A percentile compares a stretch with the other conserved stretches of the same genome.
phyloP scores from a whole-genome alignment of 352 stramenopile species.

The Phytophthora litchii region DNA sequence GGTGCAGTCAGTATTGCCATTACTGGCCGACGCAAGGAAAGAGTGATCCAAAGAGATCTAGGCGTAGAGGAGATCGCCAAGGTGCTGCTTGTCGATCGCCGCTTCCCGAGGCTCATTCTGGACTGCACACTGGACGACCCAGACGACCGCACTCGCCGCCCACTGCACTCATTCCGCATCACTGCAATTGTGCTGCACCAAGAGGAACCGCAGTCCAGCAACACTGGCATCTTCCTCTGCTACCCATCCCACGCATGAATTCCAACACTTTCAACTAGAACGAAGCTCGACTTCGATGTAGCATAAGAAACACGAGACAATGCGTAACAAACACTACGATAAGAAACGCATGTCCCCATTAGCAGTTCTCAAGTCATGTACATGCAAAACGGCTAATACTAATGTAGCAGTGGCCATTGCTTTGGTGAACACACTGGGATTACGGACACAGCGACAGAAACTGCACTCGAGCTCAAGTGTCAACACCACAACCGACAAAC shows the following conservation, averaged over 20 bases:
- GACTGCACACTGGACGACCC: constrained; percentile 40
- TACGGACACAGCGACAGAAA: constrained; percentile 2
- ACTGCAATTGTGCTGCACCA: constrained; percentile 31
- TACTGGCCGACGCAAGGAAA: constrained; percentile 28
- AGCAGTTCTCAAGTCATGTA: no score
- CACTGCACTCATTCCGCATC: constrained; percentile 38
- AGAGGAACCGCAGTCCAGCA: constrained; percentile 1
- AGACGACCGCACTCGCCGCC: constrained; percentile 8
- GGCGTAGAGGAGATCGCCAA: constrained; percentile 46
- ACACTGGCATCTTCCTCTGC: constrained; percentile 18
- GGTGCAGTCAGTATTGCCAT: no score
- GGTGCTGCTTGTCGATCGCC: constrained; percentile 43
- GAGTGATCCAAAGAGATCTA: constrained; percentile 26
- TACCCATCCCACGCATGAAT: constrained; percentile 17
- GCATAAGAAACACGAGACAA: no score
- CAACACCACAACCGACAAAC: neutral
- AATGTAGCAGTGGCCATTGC: no score
- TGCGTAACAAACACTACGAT: no score
- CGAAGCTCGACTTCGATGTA: no score
- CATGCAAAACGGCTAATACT: no score
- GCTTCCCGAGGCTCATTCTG: constrained; percentile 42
- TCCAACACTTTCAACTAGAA: no score
- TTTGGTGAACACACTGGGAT: no score
- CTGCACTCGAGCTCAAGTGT: neutral
- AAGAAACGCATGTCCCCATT: no score